Percentiles rank a stretch among this genome's conserved stretches.
Evolutionary conservation across 768 basidiomycete genomes (phyloP).

Genomic region (Melanogaster broomeanus): DNA sequence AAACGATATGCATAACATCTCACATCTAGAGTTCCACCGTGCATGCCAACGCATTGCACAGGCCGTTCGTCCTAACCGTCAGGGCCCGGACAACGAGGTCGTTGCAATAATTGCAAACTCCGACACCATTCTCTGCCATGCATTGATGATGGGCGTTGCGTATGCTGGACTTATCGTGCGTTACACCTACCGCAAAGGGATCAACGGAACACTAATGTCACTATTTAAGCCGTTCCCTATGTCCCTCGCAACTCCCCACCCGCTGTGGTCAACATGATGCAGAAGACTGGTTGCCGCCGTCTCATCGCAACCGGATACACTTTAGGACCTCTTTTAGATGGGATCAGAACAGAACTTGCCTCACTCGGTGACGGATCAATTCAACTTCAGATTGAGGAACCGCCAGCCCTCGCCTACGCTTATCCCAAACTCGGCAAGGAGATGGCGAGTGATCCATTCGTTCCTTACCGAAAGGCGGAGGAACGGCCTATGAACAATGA

Average conservation of each 20-base stretch:
- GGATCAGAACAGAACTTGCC: conserved; percentile 23
- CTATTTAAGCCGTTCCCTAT: conserved; percentile 36
- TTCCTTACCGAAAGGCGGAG: conserved; percentile 10
- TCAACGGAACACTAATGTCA: not conserved
- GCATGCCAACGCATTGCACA: conserved; percentile 47
- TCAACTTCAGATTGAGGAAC: conserved; percentile 14
- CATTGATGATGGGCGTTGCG: conserved; percentile 35
- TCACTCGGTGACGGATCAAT: not conserved
- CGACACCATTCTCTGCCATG: conserved; percentile 45
- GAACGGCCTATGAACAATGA: conserved; percentile 10
- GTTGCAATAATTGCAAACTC: conserved; percentile 40
- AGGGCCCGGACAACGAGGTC: conserved; percentile 33
- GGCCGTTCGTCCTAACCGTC: conserved; percentile 35
- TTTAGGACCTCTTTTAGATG: conserved; percentile 31
- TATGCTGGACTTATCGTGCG: conserved; percentile 13
- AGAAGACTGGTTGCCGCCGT: conserved; percentile 39
- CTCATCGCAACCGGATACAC: conserved; percentile 37
- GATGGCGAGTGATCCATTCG: not conserved
- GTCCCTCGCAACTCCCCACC: conserved; percentile 37
- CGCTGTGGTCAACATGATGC: conserved; percentile 37
- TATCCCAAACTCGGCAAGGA: conserved; percentile 12
- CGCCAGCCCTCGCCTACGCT: conserved; percentile 7
- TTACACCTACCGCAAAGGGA: not conserved
- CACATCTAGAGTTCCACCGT: conserved; percentile 45
- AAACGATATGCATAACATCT: conserved; percentile 28